These are phyloP conservation scores for Coemansia biformis DNA, from an alignment of 192 early-diverging fungal species.

Conservation along the genomic window DNA sequence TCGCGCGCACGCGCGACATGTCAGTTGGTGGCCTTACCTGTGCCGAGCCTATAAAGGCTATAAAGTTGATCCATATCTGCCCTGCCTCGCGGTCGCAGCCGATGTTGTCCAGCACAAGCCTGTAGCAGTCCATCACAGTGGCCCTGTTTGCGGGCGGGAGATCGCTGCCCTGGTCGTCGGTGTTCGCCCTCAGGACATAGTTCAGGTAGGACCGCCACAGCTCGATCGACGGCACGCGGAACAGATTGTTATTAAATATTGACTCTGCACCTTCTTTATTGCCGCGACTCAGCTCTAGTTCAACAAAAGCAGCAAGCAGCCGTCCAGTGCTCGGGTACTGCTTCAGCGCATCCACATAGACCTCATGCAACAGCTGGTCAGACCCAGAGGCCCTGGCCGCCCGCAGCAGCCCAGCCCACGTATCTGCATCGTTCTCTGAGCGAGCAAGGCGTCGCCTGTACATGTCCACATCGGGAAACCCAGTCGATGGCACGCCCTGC, in stretches of 20 bases:
- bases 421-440: conserved; percentile 58
- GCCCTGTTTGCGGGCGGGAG: conserved; percentile 55
- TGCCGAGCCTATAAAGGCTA: conserved; percentile 69
- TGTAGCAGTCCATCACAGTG: conserved; percentile 76
- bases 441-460: conserved; percentile 52
- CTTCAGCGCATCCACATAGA: conserved; percentile 65
- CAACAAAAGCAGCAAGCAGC: conserved; percentile 73
- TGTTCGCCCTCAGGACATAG: conserved; percentile 75
- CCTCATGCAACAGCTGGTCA: conserved; percentile 53
- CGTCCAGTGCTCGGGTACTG: conserved; percentile 78
- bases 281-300: conserved; percentile 73
- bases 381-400: conserved; percentile 60
- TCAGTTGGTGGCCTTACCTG: too few species aligned
- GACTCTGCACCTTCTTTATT: conserved; percentile 72
- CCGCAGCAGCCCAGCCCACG: conserved; percentile 60
- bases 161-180: conserved; percentile 48
- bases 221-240: conserved; percentile 76
- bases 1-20: too few species aligned
- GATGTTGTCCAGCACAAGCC: conserved; percentile 82
- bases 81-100: conserved; percentile 87
- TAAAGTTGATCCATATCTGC: conserved; percentile 81
- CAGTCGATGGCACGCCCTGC: conserved; percentile 8
- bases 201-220: conserved; percentile 85
- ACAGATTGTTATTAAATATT: conserved; percentile 79
- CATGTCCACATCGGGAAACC: conserved; percentile 47